Conservation (phyloP, 352 stramenopile species). For the Pythium folliculosum region DNA sequence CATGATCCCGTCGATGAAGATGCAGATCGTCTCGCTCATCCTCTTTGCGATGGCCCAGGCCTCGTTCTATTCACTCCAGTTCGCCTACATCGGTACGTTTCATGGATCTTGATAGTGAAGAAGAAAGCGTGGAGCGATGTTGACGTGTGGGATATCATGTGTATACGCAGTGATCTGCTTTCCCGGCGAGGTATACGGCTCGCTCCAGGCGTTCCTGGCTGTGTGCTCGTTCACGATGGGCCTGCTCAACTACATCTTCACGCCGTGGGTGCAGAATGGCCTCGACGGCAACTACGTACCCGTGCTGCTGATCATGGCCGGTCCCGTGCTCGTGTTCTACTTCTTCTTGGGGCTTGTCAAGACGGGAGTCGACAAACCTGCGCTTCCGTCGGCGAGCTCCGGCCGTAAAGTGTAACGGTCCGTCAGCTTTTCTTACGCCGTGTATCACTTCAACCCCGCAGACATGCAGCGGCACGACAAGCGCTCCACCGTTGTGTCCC, state of each 20-base stretch:
- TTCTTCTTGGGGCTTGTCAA: slow-evolving; percentile 51
- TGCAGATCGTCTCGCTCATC: slow-evolving; percentile 69
- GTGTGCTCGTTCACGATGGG: slow-evolving; percentile 60
- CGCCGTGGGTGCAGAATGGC: slow-evolving; percentile 65
- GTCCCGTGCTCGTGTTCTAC: slow-evolving; percentile 60
- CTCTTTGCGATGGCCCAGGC: slow-evolving; percentile 65
- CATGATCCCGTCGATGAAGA: slow-evolving; percentile 53
- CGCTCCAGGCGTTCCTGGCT: slow-evolving; percentile 71
- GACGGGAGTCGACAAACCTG: slow-evolving; percentile 7
- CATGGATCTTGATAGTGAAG: too few species aligned
- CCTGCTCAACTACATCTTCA: slow-evolving; percentile 74
- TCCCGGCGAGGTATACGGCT: slow-evolving; percentile 71
- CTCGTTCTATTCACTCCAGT: slow-evolving; percentile 46
- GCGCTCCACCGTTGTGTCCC: too few species aligned
- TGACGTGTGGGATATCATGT: not conserved
- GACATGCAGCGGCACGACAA: too few species aligned
- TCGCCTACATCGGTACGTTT: slow-evolving; percentile 38
- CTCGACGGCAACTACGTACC: slow-evolving; percentile 65
- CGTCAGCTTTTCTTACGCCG: too few species aligned
- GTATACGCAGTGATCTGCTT: slow-evolving; percentile 70
- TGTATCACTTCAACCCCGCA: too few species aligned
- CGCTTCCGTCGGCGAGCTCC: not conserved
- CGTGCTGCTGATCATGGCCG: slow-evolving; percentile 49
- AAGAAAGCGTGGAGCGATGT: too few species aligned
- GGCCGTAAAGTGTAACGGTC: not conserved